A percentile compares a stretch with the other conserved stretches of the same genome.
These are phyloP conservation scores for Fusarium metavorans DNA, from an alignment of 2,329 filamentous ascomycete genomes.

Conservation along the genomic window DNA sequence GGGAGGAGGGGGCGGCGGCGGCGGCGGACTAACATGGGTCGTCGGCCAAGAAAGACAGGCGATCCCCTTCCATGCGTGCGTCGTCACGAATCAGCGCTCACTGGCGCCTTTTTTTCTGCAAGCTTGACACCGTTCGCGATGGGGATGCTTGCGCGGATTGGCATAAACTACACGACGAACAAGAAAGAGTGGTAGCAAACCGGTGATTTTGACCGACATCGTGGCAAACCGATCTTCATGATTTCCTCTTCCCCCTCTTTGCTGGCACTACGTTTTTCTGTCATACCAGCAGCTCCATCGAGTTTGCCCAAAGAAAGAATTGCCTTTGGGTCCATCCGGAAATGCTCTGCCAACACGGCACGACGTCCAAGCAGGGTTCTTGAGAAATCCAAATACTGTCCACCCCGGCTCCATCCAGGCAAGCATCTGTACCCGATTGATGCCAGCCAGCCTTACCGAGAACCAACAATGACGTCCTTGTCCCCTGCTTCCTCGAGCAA, in stretches of 20 bases:
- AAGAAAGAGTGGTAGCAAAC: not conserved
- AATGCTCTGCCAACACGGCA: constrained; percentile 4
- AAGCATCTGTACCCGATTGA: not conserved
- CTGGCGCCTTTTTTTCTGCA: not conserved
- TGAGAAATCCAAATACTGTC: not conserved
- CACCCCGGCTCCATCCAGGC: not conserved
- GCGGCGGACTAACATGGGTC: not conserved
- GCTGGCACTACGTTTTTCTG: not conserved
- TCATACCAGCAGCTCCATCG: not conserved
- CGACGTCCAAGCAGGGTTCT: not conserved
- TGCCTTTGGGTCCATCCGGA: constrained; percentile 1
- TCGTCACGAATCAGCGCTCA: constrained; percentile 18
- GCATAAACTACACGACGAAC: not conserved
- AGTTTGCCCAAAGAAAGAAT: not conserved
- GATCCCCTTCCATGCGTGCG: constrained; percentile 19
- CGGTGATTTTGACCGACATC: not conserved
- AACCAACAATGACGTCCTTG: constrained; percentile 28
- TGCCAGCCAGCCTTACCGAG: not conserved
- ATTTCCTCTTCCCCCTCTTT: not conserved
- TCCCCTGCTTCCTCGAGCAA: not conserved
- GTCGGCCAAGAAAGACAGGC: not conserved
- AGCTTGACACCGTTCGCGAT: constrained; percentile 8
- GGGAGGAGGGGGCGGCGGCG: not conserved
- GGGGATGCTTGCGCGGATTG: not conserved
- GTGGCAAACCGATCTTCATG: constrained; percentile 19